phyloP scores from a whole-genome alignment of 805 yeast genomes.

The Suhomyces sp. region DNA sequence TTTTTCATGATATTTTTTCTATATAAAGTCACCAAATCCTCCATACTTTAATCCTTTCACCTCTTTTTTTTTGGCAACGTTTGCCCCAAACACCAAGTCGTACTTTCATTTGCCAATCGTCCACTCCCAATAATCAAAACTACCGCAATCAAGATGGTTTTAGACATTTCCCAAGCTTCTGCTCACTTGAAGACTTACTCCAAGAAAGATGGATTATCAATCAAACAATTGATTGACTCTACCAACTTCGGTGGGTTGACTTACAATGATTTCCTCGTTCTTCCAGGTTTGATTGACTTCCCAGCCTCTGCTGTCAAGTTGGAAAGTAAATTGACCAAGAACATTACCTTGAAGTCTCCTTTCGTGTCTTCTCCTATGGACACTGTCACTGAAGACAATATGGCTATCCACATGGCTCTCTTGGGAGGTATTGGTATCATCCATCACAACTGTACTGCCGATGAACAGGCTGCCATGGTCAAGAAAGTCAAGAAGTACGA shows the following conservation, averaged over 20 bases:
- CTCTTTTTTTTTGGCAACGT: conserved; percentile 44
- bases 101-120: conserved; percentile 1
- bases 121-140: too few relatives aligned
- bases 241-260: conserved; percentile 91
- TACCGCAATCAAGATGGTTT: conserved; percentile 28
- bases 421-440: conserved; percentile 98
- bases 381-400: conserved; percentile 94
- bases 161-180: conserved; percentile 58
- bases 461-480: conserved; percentile 98
- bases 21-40: background rate
- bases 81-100: conserved; percentile 27
- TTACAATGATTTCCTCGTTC: conserved; percentile 91
- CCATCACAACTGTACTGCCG: conserved; percentile 95
- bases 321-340: conserved; percentile 87
- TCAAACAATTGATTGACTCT: conserved; percentile 85
- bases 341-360: conserved; percentile 88
- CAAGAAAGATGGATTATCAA: conserved; percentile 81
- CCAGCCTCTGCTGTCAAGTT: conserved; percentile 75
- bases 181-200: conserved; percentile 64
- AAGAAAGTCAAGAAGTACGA: conserved; percentile 94
- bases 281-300: conserved; percentile 93
- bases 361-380: conserved; percentile 99
- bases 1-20: conserved; percentile 4
- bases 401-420: conserved; percentile 98
- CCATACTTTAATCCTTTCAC: too few relatives aligned